Conservation (phyloP, 169 alveolate species). For the Eimeria falciformis region DNA sequence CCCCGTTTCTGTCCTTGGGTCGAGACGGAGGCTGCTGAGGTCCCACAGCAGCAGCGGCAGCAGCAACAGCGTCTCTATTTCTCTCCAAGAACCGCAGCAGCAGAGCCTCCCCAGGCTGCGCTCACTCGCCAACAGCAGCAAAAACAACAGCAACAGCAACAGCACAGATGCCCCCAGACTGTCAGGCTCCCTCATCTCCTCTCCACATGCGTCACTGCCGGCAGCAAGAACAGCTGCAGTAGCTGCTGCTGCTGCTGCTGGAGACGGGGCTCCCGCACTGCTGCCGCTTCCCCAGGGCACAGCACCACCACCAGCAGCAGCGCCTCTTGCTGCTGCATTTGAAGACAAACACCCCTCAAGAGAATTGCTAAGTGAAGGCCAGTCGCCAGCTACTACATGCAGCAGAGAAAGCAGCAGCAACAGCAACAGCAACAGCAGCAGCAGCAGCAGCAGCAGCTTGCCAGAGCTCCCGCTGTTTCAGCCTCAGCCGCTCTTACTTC, state of each 20-base stretch:
- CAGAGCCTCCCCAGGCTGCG: constrained; percentile 22
- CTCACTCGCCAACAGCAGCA: constrained; percentile 23
- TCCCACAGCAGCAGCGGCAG: constrained; percentile 50
- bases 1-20: neutral
- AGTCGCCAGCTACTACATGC: constrained; percentile 12
- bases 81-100: constrained; percentile 47
- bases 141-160: constrained; percentile 1
- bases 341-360: neutral
- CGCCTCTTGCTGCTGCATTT: neutral
- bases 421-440: constrained; percentile 7
- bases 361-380: neutral
- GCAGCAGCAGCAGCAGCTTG: constrained; percentile 23
- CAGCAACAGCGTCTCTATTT: constrained; percentile 13
- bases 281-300: neutral
- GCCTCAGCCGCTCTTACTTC: constrained; percentile 42
- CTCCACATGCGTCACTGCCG: neutral
- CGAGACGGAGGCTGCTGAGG: constrained; percentile 25
- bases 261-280: neutral
- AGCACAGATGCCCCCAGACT: constrained; percentile 1
- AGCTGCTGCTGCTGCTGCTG: constrained; percentile 4
- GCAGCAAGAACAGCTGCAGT: neutral
- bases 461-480: constrained; percentile 34
- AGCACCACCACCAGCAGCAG: neutral
- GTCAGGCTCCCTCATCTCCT: neutral
- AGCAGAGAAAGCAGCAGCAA: neutral